These are phyloP conservation scores for Syzygium grande DNA, from an alignment of 345 rosid species.

Conservation along the genomic window DNA sequence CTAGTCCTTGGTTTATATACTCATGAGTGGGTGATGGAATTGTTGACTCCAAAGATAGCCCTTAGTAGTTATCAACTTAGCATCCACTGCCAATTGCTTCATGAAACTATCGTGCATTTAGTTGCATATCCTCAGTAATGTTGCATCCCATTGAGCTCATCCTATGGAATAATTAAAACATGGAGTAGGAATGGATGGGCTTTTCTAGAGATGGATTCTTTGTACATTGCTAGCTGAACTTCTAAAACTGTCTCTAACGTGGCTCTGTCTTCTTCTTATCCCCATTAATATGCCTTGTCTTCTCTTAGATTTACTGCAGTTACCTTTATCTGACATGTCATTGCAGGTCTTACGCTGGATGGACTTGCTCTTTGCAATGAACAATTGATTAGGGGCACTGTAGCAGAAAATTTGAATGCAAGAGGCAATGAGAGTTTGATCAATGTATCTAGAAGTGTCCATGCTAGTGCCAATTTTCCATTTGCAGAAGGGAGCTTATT, in stretches of 20 bases:
- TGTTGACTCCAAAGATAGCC: not conserved
- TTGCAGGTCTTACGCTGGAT: constrained; percentile 48
- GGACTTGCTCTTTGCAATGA: constrained; percentile 75
- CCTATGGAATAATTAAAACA: not conserved
- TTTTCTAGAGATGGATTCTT: not conserved
- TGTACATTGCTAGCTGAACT: not conserved
- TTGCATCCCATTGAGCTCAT: not conserved
- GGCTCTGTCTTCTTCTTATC: not conserved
- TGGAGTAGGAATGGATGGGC: not conserved
- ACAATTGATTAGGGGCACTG: constrained; percentile 34
- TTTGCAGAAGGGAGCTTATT: constrained; percentile 64
- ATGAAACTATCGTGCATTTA: not conserved
- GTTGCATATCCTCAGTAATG: not conserved
- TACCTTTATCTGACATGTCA: constrained; percentile 3
- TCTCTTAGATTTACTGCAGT: not conserved
- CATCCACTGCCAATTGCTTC: not conserved
- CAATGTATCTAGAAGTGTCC: constrained; percentile 31
- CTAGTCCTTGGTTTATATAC: not conserved
- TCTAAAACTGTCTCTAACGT: not conserved
- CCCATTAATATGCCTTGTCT: not conserved
- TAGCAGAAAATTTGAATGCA: constrained; percentile 35
- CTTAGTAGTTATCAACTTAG: not conserved
- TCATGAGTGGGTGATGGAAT: not conserved
- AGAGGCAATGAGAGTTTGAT: constrained; percentile 17
- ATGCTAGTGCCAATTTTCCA: constrained; percentile 57